Evolutionary conservation across 257 asterid species (phyloP).

Genomic region (Capsicum pubescens): DNA sequence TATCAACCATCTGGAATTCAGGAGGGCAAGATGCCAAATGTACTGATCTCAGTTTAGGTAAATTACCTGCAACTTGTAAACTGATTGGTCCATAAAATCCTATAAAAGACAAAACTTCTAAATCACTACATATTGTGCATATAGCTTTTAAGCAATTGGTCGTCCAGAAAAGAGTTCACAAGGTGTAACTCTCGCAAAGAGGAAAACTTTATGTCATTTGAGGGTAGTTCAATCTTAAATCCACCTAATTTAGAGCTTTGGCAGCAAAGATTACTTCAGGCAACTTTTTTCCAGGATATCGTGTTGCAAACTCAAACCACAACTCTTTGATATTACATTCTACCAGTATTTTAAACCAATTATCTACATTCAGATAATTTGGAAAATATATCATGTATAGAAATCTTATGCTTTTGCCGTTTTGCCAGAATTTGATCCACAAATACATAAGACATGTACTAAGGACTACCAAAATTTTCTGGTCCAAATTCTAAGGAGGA

Average conservation of each 20-base stretch:
- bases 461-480: background rate
- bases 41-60: background rate
- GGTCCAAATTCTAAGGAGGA: background rate
- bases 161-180: background rate
- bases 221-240: background rate
- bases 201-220: background rate
- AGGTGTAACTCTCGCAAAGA: background rate
- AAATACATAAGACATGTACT: too few relatives aligned
- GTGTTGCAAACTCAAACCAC: background rate
- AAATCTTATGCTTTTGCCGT: background rate
- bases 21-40: background rate
- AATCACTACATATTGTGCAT: background rate
- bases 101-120: background rate
- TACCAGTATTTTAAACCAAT: background rate
- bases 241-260: background rate
- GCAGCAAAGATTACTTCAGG: background rate
- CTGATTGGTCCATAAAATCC: background rate
- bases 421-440: background rate
- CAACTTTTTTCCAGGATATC: background rate
- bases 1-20: background rate
- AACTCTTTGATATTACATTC: background rate
- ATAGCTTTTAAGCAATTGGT: background rate
- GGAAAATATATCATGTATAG: background rate
- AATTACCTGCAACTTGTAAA: background rate
- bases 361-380: background rate